Conservation (phyloP, 2,329 filamentous ascomycete species). For the Hypoxylon sp. region DNA sequence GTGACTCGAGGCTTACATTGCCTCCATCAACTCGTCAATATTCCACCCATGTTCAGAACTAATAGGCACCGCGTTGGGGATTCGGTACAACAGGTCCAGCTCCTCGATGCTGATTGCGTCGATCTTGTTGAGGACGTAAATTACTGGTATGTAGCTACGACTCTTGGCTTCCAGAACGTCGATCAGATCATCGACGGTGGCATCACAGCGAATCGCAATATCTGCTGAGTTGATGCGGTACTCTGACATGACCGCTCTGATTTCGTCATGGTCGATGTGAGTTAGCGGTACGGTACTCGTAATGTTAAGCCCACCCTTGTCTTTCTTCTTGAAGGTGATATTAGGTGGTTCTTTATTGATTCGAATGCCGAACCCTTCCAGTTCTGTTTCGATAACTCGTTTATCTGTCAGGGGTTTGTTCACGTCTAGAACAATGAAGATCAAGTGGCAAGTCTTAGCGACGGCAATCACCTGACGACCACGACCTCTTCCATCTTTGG, state of each 20-base stretch:
- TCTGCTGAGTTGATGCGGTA: conserved; percentile 97
- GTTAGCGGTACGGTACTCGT: conserved; percentile 93
- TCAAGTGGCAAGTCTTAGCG: conserved; percentile 97
- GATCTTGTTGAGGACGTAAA: conserved; percentile 99
- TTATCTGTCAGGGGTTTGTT: conserved; percentile 99
- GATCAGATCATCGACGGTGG: conserved; percentile 96
- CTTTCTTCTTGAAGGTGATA: conserved; percentile 99
- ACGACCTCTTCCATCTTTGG: conserved; percentile 97
- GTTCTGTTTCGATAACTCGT: conserved; percentile 91
- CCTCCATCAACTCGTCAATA: conserved; percentile 94
- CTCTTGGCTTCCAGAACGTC: conserved; percentile 95
- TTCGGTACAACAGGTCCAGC: conserved; percentile 94
- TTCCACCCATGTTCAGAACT: conserved; percentile 99
- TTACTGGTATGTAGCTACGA: conserved; percentile 97
- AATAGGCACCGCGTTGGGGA: conserved; percentile 96
- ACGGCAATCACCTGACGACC: conserved; percentile 99
- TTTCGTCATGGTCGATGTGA: conserved; percentile 95
- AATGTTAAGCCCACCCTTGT: conserved; percentile 96
- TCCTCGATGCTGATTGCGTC: conserved; percentile 98
- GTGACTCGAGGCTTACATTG: conserved; percentile 73
- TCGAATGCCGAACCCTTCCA: conserved; percentile 97
- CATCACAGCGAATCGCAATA: conserved; percentile 97
- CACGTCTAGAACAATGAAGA: conserved; percentile 98
- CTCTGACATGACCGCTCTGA: conserved; percentile 97
- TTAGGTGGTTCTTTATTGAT: conserved; percentile 98